phyloP scores from a whole-genome alignment of 2,329 filamentous ascomycete species.

The Calonectria leucothoes region DNA sequence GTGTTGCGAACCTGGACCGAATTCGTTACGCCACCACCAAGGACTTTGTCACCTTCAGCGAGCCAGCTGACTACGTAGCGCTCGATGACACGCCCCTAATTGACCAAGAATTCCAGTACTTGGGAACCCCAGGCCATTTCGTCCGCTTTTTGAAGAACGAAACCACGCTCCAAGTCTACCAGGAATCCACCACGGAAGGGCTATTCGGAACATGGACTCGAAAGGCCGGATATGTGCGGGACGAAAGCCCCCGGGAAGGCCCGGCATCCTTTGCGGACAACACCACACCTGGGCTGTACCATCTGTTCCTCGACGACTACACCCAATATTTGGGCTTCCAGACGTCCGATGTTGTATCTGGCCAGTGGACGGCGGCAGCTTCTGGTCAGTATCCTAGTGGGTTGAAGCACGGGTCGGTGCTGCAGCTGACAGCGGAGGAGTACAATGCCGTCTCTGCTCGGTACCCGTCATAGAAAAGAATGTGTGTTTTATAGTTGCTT shows the following conservation, averaged over 20 bases:
- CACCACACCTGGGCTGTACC: conserved; percentile 46
- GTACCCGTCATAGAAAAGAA: conserved; percentile 17
- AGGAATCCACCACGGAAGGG: conserved; percentile 56
- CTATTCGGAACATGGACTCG: conserved; percentile 61
- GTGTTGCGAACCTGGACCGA: conserved; percentile 50
- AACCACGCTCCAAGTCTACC: conserved; percentile 59
- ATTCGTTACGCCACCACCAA: conserved; percentile 63
- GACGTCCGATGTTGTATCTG: conserved; percentile 49
- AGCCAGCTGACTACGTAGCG: conserved; percentile 57
- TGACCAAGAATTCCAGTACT: conserved; percentile 60
- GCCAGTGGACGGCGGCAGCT: conserved; percentile 47
- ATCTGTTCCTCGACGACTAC: conserved; percentile 59
- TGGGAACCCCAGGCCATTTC: conserved; percentile 54
- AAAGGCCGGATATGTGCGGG: conserved; percentile 48
- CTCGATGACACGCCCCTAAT: conserved; percentile 56
- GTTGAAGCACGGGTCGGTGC: conserved; percentile 61
- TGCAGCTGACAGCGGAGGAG: conserved; percentile 54
- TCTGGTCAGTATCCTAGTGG: conserved; percentile 53
- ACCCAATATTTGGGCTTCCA: conserved; percentile 58
- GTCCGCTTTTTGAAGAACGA: conserved; percentile 65
- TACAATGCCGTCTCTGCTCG: conserved; percentile 48
- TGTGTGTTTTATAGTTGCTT: not conserved
- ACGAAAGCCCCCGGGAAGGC: conserved; percentile 48
- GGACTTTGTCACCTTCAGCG: conserved; percentile 61
- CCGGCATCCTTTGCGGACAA: conserved; percentile 53